phyloP scores from a whole-genome alignment of 768 basidiomycete species.

The Tulasnella sp. region DNA sequence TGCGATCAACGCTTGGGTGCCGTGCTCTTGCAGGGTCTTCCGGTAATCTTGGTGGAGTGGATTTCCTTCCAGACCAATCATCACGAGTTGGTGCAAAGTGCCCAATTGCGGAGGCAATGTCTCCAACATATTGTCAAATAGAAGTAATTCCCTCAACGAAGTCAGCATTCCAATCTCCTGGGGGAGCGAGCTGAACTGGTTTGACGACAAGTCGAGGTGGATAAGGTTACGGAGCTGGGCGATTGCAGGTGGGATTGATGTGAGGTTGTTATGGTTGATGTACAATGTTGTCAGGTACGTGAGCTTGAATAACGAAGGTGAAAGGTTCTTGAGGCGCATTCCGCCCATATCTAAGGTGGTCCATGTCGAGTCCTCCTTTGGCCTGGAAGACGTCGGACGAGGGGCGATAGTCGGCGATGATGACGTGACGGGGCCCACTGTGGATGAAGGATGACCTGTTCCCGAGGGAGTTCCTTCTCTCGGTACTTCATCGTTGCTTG shows the following conservation, averaged over 20 bases:
- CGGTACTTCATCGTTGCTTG: conserved; percentile 22
- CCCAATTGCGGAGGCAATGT: conserved; percentile 82
- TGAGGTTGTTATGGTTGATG: conserved; percentile 88
- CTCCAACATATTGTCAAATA: conserved; percentile 91
- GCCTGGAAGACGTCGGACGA: conserved; percentile 46
- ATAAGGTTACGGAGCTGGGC: conserved; percentile 75
- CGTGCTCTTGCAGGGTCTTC: conserved; percentile 81
- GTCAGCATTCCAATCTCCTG: conserved; percentile 86
- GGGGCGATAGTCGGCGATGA: conserved; percentile 23
- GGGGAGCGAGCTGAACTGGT: conserved; percentile 65
- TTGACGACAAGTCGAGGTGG: conserved; percentile 84
- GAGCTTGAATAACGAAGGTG: conserved; percentile 36
- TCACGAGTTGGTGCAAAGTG: conserved; percentile 81
- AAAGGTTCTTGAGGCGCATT: conserved; percentile 82
- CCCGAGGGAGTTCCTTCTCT: conserved; percentile 24
- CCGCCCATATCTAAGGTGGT: conserved; percentile 93
- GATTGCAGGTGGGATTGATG: conserved; percentile 70
- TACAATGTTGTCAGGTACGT: conserved; percentile 70
- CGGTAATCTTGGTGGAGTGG: conserved; percentile 72
- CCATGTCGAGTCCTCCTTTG: conserved; percentile 69
- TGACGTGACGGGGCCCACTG: conserved; percentile 52
- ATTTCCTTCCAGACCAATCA: conserved; percentile 95
- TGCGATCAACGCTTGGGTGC: conserved; percentile 78
- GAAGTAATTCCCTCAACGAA: conserved; percentile 77
- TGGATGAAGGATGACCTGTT: conserved; percentile 55